Evolutionary conservation across 1,139 yeast genomes (phyloP), one percentile per base, ranked within the genome.

Genomic region (Debaryomycetaceae sp.): DNA sequence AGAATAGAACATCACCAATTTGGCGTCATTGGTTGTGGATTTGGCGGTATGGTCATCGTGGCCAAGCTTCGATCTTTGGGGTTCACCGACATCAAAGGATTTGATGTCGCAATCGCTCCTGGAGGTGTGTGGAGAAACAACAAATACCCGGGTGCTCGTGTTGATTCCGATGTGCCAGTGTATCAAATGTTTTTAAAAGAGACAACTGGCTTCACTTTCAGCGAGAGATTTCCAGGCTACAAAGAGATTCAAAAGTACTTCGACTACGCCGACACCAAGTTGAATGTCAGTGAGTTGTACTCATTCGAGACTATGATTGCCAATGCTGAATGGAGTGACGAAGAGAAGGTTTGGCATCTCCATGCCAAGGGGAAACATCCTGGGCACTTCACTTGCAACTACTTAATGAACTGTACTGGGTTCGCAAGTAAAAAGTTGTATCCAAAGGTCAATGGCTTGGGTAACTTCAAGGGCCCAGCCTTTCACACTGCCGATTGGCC

Each of bases 401-500:
- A 30, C 22, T 31, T 31, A 8, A 5, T 38, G 8, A 30, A 22
- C 11, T 38, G 41, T 20, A 38, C 27, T 31, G 41, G 41, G 4
- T 38, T 38, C 31, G 36, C 41, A 8, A 11, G 36, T 17, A 31
- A 31, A 31, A 38, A 38, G 27, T 8, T 31, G 8, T 24, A 30
- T 17, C 36, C 41, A 6, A 34, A 30, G 2, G 34, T 38, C 22
- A 30, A 30, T 23, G 22, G 33, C 17, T 30, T 38, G 9, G 41
- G 34, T 6, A 24, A 30, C 13, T 38, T 38, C 22, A 38, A 38
- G 13, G 36, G 41, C 8, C 31, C 14, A 31, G 31, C 36, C 13
- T 38, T 38, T n/a, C 41, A 38, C 11, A 38, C 41, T 14, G 31
- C 36, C 9, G 41, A 38, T 6, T 38, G 36, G 36, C 36, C 41